These are phyloP conservation scores for Avena atlantica DNA, from an alignment of 176 grass and related monocot genomes.

Conservation along the genomic window DNA sequence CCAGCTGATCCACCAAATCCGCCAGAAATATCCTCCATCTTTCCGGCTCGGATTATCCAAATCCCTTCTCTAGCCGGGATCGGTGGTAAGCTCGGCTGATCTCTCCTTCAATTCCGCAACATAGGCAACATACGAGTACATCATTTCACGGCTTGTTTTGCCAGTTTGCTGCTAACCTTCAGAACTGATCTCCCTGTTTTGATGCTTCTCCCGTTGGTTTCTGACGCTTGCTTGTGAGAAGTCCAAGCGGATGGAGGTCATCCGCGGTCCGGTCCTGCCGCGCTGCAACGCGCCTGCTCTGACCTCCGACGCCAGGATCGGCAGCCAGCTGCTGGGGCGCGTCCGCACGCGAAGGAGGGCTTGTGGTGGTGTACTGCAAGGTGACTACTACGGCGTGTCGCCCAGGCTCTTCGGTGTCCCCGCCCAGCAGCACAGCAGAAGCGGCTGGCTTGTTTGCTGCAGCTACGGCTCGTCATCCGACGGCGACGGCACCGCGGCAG, in stretches of 20 bases:
- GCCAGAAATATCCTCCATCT: neutral
- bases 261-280: constrained; percentile 64
- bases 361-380: constrained; percentile 31
- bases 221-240: constrained; percentile 1
- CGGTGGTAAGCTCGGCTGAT: constrained; percentile 29
- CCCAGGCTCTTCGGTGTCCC: constrained; percentile 41
- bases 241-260: constrained; percentile 52
- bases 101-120: no score
- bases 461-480: constrained; percentile 77
- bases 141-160: neutral
- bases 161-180: neutral
- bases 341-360: constrained; percentile 44
- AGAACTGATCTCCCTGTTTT: neutral
- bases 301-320: constrained; percentile 41
- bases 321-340: constrained; percentile 47
- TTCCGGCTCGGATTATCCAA: neutral
- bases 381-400: constrained; percentile 43
- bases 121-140: neutral
- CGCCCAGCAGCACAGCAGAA: constrained; percentile 36
- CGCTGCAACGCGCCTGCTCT: constrained; percentile 40
- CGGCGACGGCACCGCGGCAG: constrained; percentile 71
- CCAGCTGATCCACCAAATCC: neutral
- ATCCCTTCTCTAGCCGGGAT: neutral
- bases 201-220: constrained; percentile 6
- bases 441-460: constrained; percentile 52